Base-by-base conservation (phyloP, 1,284 basidiomycete genomes). In the Cerioporus squamosus region DNA sequence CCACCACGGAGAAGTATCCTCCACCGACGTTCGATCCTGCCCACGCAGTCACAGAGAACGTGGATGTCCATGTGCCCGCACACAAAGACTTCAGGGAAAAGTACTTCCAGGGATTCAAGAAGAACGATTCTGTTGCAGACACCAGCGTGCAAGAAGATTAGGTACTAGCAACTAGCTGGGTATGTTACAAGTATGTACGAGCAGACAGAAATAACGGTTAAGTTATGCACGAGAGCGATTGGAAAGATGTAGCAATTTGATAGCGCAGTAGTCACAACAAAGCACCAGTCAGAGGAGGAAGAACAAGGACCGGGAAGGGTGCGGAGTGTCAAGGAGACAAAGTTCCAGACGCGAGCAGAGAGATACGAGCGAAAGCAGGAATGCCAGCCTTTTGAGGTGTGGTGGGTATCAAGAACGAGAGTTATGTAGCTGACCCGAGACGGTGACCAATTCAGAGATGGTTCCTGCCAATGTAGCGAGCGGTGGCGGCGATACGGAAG, bases 11-110 rank as follows among this genome's bases (percentile, higher is more conserved):
- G 50, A 72, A 74, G 29, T 84, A 80, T 66, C 71, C 77, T 1
- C 79, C 79, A 0, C 88, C 88, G 3, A 73, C 73, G 1, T 88
- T 90, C 61, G 77, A 79, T 20, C 67, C 67, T 15, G 55, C 68
- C 48, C 59, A 56, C 33, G 56, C 55, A 18, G 59, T 22, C 55
- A 69, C 64, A 20, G 69, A 67, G 17, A 55, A 62, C 10, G 64
- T 53, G 15, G 61, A 48, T 3, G 62, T 53, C 3, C 86, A 83
- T 66, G 65, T 84, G 15, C 91, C 91, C 10, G 91, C 90, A 0
- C 91, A 93, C 70, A 87, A 83, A 66, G 86, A 90, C 67, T 93
- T 93, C 67, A 78, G 91, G 52, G 85, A 88, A 65, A 93, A 93
- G 66, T 93, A 93, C 68, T 93, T 93, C 66, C 83, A 86, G 60